Percentiles rank a stretch among this genome's conserved stretches.
Conservation (phyloP, 768 basidiomycete genomes). For the Daedalea quercina region DNA sequence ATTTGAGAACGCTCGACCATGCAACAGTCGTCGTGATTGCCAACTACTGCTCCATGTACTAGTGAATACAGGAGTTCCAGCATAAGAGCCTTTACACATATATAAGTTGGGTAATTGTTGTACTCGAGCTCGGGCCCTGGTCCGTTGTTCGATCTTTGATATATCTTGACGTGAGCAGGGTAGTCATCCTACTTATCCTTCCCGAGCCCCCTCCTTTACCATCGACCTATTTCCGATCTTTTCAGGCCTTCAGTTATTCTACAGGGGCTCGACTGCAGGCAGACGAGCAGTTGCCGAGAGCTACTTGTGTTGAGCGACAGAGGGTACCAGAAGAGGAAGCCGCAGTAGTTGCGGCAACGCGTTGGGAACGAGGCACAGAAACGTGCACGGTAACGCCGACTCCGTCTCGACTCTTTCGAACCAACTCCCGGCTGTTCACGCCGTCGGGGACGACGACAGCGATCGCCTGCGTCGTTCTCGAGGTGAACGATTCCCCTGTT, state of each 20-base stretch:
- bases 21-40: no score
- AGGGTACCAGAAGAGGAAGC: not conserved
- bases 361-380: slow-evolving; percentile 15
- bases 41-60: no score
- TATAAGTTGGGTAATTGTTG: no score
- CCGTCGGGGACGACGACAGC: slow-evolving; percentile 18
- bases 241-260: no score
- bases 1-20: no score
- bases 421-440: slow-evolving; percentile 16
- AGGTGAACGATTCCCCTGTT: slow-evolving; percentile 10
- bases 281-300: not conserved
- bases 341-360: no score
- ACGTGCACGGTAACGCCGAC: slow-evolving; percentile 15
- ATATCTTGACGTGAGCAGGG: no score
- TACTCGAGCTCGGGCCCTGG: no score
- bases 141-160: no score
- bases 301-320: not conserved
- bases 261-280: not conserved
- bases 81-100: no score
- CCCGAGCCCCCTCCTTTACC: not conserved
- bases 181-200: not conserved
- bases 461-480: slow-evolving; percentile 12
- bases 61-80: no score
- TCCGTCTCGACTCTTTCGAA: slow-evolving; percentile 11
- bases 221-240: not conserved